Evolutionary conservation across 805 yeast genomes (phyloP).

Genomic region (Kockiozyma suomiensis): DNA sequence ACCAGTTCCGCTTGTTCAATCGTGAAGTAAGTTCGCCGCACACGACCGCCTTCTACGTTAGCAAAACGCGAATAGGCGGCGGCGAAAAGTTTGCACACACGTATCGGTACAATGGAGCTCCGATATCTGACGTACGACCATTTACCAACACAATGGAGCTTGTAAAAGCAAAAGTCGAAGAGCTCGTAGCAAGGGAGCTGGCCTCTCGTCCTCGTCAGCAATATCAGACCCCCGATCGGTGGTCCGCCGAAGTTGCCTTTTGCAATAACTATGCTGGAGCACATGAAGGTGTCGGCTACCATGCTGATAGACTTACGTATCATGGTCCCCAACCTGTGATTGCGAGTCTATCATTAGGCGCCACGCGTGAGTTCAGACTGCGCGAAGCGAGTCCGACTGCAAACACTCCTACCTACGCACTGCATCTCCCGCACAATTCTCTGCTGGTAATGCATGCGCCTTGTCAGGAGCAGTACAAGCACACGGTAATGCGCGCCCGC

Average conservation of each 20-base stretch:
- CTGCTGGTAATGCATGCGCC: constrained; percentile 75
- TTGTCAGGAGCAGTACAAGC: constrained; percentile 75
- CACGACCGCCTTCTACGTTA: constrained; percentile 47
- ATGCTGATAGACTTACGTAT: constrained; percentile 71
- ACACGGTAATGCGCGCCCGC: constrained; percentile 55
- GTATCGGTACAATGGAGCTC: constrained; percentile 48
- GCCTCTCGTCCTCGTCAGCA: constrained; percentile 42
- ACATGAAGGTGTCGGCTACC: constrained; percentile 65
- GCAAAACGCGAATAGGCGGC: constrained; percentile 28
- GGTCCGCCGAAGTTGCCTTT: constrained; percentile 60
- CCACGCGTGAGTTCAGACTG: constrained; percentile 58
- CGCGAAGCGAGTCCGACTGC: constrained; percentile 7
- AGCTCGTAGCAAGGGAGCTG: constrained; percentile 47
- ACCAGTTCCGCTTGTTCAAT: constrained; percentile 64
- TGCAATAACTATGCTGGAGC: constrained; percentile 58
- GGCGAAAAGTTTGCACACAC: constrained; percentile 30
- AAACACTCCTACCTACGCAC: constrained; percentile 46
- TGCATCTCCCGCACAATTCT: constrained; percentile 72
- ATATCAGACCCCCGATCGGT: constrained; percentile 47
- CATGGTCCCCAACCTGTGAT: constrained; percentile 73
- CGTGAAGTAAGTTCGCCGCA: constrained; percentile 64
- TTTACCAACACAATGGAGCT: constrained; percentile 49
- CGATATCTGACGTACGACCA: constrained; percentile 37
- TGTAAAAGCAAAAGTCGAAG: constrained; percentile 48
- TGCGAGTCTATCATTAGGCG: constrained; percentile 70